These are phyloP conservation scores for Piloderma croceum DNA, from an alignment of 768 basidiomycete genomes.

Conservation along the genomic window DNA sequence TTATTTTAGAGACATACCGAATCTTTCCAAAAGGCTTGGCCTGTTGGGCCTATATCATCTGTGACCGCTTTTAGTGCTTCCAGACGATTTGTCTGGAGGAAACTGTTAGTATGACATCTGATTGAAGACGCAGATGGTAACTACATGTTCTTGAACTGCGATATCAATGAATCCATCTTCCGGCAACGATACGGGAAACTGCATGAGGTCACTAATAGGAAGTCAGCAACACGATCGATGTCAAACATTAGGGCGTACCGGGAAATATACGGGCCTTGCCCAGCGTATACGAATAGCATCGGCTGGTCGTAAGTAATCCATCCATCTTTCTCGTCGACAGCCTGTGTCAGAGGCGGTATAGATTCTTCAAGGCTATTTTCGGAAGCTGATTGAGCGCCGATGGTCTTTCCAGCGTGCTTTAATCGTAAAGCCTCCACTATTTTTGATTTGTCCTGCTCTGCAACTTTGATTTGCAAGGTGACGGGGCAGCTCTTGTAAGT, in stretches of 20 bases:
- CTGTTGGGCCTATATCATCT: slow-evolving; percentile 28
- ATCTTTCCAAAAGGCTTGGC: slow-evolving; percentile 56
- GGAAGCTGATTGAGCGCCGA: slow-evolving; percentile 3
- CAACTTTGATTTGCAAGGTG: slow-evolving; percentile 65
- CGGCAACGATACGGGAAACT: slow-evolving; percentile 77
- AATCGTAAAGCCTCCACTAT: slow-evolving; percentile 59
- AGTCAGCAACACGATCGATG: neutral
- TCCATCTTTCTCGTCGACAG: slow-evolving; percentile 43
- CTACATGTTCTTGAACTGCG: slow-evolving; percentile 55
- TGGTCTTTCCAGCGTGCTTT: slow-evolving; percentile 36
- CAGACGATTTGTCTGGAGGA: slow-evolving; percentile 5
- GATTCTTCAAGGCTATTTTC: slow-evolving; percentile 13
- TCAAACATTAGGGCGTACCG: slow-evolving; percentile 33
- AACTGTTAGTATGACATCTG: neutral
- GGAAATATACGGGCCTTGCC: slow-evolving; percentile 73
- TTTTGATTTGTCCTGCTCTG: slow-evolving; percentile 60
- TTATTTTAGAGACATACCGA: slow-evolving; percentile 50
- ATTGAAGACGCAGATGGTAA: slow-evolving; percentile 20
- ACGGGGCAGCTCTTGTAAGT: slow-evolving; percentile 61
- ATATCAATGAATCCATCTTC: slow-evolving; percentile 78
- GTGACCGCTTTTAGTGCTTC: slow-evolving; percentile 11
- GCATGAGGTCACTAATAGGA: slow-evolving; percentile 60
- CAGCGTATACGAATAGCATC: slow-evolving; percentile 65
- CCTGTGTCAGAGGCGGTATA: slow-evolving; percentile 44
- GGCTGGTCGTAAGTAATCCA: slow-evolving; percentile 72